Base-by-base conservation (phyloP, 1,139 yeast species). In the Dujonia santamariae region DNA sequence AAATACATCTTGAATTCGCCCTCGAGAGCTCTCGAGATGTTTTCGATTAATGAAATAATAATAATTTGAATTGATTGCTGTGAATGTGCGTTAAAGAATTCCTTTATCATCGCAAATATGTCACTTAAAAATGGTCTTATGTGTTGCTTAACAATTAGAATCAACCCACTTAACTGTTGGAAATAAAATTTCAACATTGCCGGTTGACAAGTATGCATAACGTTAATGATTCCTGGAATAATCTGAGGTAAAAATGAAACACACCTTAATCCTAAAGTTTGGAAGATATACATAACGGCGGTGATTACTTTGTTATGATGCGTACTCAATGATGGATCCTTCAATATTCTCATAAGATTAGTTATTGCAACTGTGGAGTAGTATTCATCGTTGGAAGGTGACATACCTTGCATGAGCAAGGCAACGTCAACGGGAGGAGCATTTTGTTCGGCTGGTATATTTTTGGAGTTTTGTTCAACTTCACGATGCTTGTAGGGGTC, bases 401-500 rank as follows among this genome's bases (percentile, higher is more conserved):
- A 85, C 76, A 86, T 85, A 1, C 97, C 97, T 51, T 84, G 85
- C 88, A 92, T 87, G 35, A 94, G 66, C 28, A 92, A 65, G 3
- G 92, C 87, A 43, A 92, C 86, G 52, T 94, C 98, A 7, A 88
- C 78, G 0, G 97, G 85, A 2, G 96, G 92, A 1, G 90, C 85
- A 51, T 83, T 85, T 45, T 85, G 92, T 44, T 85, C 95, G 1
- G 80, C 83, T 0, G 85, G 77, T 17, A 65, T 63, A 34, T 54
- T 72, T 37, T 80, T 78, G 3, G 82, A 78, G 12, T 72, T 74
- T 40, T 86, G 81, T 51, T 90, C 97, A 7, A 90, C 88, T 50
- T 87, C 96, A 36, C 96, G 78, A 48, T 88, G 94, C 51, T 86
- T 88, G 54, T 90, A 92, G 1, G 99, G 99, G 59, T 94, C 98